Conservation (phyloP, 1,284 basidiomycete genomes). For the Melampsora americana region DNA sequence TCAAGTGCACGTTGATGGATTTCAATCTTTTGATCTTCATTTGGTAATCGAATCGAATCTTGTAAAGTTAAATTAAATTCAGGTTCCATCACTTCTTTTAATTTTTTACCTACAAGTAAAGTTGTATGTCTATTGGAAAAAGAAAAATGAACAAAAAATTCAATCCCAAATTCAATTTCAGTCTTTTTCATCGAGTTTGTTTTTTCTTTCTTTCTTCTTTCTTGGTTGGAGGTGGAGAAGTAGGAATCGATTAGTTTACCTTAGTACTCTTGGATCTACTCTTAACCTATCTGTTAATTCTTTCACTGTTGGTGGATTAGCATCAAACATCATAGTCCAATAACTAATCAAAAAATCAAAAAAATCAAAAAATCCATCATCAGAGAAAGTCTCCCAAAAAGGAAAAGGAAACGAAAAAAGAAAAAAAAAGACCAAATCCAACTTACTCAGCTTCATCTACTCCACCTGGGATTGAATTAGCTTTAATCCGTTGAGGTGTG, state of each 20-base stretch:
- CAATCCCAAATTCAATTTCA: not conserved
- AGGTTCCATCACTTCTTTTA: conserved; percentile 29
- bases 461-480: conserved; percentile 42
- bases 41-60: conserved; percentile 23
- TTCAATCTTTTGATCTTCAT: conserved; percentile 29
- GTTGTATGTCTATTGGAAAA: conserved; percentile 28
- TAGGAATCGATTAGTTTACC: conserved; percentile 39
- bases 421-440: conserved; percentile 6
- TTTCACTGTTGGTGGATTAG: conserved; percentile 49
- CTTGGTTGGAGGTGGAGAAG: too few relatives aligned
- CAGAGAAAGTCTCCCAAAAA: too few relatives aligned
- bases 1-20: conserved; percentile 39
- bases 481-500: conserved; percentile 47
- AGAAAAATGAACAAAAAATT: not conserved
- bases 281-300: conserved; percentile 47
- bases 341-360: conserved; percentile 46
- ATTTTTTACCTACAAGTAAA: conserved; percentile 28
- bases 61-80: conserved; percentile 28
- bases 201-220: too few relatives aligned
- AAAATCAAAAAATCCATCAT: not conserved
- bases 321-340: conserved; percentile 50
- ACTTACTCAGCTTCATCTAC: conserved; percentile 47
- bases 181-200: too few relatives aligned
- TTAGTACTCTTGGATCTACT: conserved; percentile 49
- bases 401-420: too few relatives aligned